A percentile compares a stretch with the other conserved stretches of the same genome.
These are phyloP conservation scores for Colletotrichum acutatum DNA, from an alignment of 2,329 filamentous ascomycete genomes.

Conservation along the genomic window DNA sequence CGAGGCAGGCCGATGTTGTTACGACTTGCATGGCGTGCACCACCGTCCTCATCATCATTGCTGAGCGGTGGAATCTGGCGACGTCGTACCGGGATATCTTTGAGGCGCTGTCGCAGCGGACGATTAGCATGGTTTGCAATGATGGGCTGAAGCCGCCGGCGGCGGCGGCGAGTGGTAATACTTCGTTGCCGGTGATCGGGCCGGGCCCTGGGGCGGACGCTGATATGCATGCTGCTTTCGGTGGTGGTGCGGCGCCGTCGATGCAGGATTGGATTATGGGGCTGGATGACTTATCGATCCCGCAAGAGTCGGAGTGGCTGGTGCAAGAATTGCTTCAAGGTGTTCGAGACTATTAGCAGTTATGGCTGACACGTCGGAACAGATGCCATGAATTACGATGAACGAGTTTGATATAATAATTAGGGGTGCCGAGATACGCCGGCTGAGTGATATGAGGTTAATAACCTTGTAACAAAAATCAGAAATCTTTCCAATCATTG, in stretches of 20 bases:
- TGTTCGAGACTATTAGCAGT: background rate
- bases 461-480: background rate
- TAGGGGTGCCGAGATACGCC: background rate
- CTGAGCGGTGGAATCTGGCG: constrained; percentile 47
- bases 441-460: background rate
- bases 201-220: background rate
- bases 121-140: constrained; percentile 42
- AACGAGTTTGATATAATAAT: background rate
- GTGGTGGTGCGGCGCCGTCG: background rate
- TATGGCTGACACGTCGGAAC: background rate
- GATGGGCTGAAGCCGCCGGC: constrained; percentile 7
- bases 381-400: background rate
- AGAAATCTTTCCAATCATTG: no score
- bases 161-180: background rate
- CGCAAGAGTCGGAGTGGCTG: constrained; percentile 38
- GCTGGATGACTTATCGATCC: constrained; percentile 35
- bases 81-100: constrained; percentile 47
- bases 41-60: constrained; percentile 47
- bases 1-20: constrained; percentile 38
- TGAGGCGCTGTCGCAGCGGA: constrained; percentile 42
- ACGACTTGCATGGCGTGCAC: constrained; percentile 49
- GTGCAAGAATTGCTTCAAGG: constrained; percentile 39
- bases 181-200: background rate
- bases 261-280: constrained; percentile 39
- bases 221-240: background rate